Conservation (phyloP, 441 rosid species). For the Omphalea diandra region DNA sequence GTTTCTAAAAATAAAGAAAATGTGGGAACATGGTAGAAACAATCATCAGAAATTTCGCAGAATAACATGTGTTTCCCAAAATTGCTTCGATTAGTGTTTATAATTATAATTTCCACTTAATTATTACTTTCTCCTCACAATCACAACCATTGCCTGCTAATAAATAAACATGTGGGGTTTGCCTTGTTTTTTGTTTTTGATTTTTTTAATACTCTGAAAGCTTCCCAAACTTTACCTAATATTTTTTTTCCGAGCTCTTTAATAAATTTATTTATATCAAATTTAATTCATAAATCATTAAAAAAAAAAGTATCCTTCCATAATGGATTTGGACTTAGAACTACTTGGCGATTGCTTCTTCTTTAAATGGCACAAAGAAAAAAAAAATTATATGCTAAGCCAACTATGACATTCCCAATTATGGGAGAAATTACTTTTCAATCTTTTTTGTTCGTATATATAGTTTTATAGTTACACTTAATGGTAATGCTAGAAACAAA, state of each 20-base stretch:
- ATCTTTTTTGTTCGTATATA: neutral
- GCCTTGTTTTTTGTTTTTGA: too few species aligned
- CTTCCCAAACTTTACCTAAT: too few species aligned
- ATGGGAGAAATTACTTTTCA: conserved; percentile 2
- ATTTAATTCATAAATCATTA: too few species aligned
- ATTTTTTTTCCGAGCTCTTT: too few species aligned
- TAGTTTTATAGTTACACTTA: too few species aligned
- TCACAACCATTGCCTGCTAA: conserved; percentile 31
- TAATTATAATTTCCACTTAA: conserved; percentile 20
- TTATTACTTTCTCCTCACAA: neutral
- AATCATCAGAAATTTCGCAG: neutral
- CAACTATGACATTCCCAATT: conserved; percentile 28
- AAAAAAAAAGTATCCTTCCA: too few species aligned
- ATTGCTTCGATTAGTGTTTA: neutral
- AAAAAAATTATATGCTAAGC: conserved; percentile 7
- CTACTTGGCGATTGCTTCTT: too few species aligned
- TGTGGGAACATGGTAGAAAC: neutral
- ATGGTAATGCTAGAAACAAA: too few species aligned
- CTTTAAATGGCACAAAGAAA: neutral
- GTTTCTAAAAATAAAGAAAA: neutral
- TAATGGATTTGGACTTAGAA: too few species aligned
- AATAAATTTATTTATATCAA: too few species aligned
- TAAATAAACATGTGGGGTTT: conserved; percentile 37
- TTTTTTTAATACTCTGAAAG: too few species aligned
- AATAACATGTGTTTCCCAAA: conserved; percentile 2